These are phyloP conservation scores for Phytophthora foliorum DNA, from an alignment of 352 stramenopile species.

Conservation along the genomic window DNA sequence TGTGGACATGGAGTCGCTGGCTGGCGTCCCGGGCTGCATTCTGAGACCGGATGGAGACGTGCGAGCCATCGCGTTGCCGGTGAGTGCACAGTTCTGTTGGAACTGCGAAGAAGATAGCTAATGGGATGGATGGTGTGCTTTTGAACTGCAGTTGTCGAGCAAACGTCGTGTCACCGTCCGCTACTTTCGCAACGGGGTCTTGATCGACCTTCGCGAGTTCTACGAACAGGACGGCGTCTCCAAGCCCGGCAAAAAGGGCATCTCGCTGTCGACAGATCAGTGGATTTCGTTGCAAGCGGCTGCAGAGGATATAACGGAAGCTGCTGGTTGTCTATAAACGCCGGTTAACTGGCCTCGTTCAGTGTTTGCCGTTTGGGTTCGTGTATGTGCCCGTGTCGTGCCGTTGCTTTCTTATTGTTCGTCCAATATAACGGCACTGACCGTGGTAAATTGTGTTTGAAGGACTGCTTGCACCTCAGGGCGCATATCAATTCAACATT, in stretches of 20 bases:
- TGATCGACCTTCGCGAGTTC: constrained; percentile 81
- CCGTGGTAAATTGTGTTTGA: not conserved
- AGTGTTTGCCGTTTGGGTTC: not conserved
- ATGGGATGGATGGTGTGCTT: constrained; percentile 4
- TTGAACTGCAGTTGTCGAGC: constrained; percentile 50
- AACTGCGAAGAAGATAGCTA: no score
- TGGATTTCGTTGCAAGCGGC: constrained; percentile 56
- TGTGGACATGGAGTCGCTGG: constrained; percentile 43
- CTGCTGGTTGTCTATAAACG: constrained; percentile 35
- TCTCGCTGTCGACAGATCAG: constrained; percentile 78
- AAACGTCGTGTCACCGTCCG: constrained; percentile 64
- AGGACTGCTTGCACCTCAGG: no score
- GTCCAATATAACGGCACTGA: constrained; percentile 9
- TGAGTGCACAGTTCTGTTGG: constrained; percentile 27
- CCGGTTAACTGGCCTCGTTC: not conserved
- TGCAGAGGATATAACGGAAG: constrained; percentile 44
- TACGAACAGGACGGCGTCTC: constrained; percentile 65
- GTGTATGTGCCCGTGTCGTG: not conserved
- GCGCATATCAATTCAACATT: not conserved
- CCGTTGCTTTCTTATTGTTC: not conserved
- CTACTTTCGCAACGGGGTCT: constrained; percentile 55
- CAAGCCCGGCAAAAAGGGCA: constrained; percentile 84
- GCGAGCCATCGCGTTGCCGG: constrained; percentile 60
- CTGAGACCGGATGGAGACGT: constrained; percentile 44
- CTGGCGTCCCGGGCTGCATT: constrained; percentile 43